A percentile compares a stretch with the other conserved stretches of the same genome.
These are phyloP conservation scores for Pistacia vera DNA, from an alignment of 345 rosid genomes.

Conservation along the genomic window DNA sequence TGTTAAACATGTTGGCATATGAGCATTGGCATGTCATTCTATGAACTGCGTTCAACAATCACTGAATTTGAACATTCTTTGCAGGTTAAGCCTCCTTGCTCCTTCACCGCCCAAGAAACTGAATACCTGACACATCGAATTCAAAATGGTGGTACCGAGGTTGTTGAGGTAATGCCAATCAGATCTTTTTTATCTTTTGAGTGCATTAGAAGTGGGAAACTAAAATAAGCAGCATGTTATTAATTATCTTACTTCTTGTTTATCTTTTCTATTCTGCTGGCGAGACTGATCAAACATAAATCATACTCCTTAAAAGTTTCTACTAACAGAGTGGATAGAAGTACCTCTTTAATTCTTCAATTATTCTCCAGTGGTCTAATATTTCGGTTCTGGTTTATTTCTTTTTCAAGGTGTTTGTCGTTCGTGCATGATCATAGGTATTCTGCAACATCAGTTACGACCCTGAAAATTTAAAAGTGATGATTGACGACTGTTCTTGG, in stretches of 20 bases:
- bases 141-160: slow-evolving; percentile 89
- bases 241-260: background rate
- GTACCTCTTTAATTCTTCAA: background rate
- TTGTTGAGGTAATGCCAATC: slow-evolving; percentile 61
- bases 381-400: background rate
- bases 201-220: background rate
- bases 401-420: background rate
- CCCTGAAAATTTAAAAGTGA: background rate
- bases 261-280: background rate
- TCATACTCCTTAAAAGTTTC: background rate
- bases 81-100: slow-evolving; percentile 76
- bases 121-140: slow-evolving; percentile 75
- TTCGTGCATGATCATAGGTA: background rate
- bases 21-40: background rate
- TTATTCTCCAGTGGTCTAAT: background rate
- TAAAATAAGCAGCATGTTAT: background rate
- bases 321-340: background rate
- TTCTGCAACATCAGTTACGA: background rate
- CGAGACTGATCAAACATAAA: background rate
- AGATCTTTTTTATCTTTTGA: background rate
- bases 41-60: background rate
- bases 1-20: background rate
- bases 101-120: slow-evolving; percentile 63
- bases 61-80: background rate
- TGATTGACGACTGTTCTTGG: background rate